Percentiles rank a stretch among this genome's conserved stretches.
phyloP scores from a whole-genome alignment of 768 basidiomycete species.

The Termitomyces sp. region DNA sequence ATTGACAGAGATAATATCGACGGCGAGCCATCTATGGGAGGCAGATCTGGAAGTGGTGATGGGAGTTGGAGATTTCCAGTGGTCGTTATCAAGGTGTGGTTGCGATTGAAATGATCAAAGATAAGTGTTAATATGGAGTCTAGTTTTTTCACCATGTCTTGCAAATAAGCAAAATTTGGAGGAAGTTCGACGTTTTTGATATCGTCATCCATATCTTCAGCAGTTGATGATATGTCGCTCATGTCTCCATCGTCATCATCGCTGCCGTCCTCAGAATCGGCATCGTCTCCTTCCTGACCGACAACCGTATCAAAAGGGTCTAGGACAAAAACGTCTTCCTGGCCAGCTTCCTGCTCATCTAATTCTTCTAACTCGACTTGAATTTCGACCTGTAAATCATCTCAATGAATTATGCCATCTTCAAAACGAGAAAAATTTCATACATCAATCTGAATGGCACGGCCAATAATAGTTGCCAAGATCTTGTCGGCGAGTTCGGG shows the following conservation, averaged over 20 bases:
- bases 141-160: constrained; percentile 87
- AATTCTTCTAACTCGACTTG: constrained; percentile 93
- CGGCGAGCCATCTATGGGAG: constrained; percentile 21
- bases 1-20: constrained; percentile 22
- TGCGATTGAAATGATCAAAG: constrained; percentile 76
- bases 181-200: constrained; percentile 34
- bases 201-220: constrained; percentile 41
- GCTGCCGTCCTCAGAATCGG: constrained; percentile 49
- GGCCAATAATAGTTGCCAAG: constrained; percentile 82
- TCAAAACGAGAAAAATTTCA: constrained; percentile 18
- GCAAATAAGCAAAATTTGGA: constrained; percentile 61
- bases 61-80: constrained; percentile 17
- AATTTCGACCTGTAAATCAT: constrained; percentile 75
- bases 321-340: constrained; percentile 63
- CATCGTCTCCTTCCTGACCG: constrained; percentile 65
- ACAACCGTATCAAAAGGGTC: constrained; percentile 85
- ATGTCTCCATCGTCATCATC: constrained; percentile 39
- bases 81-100: constrained; percentile 24
- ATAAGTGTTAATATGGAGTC: constrained; percentile 82
- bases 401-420: neutral
- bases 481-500: constrained; percentile 82
- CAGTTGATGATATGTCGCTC: constrained; percentile 77
- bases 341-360: constrained; percentile 57
- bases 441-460: constrained; percentile 95
- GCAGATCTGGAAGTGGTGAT: constrained; percentile 30